Conservation (phyloP, 1,284 basidiomycete genomes). For the Ganoderma resinaceum region DNA sequence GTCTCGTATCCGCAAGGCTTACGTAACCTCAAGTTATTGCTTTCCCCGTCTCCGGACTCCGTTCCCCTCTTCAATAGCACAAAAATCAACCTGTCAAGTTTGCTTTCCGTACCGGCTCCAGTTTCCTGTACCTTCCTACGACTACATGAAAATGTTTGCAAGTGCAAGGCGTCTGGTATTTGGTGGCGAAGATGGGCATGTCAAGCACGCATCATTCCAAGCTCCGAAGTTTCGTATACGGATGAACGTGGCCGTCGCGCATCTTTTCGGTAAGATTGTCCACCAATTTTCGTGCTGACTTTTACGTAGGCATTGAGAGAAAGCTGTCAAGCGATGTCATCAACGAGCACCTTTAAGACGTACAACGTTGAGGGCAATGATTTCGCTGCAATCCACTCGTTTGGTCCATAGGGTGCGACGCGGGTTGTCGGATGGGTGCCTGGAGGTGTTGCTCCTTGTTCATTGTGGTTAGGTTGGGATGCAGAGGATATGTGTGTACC, state of each 20-base stretch:
- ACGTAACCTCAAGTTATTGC: slow-evolving; percentile 42
- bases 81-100: slow-evolving; percentile 55
- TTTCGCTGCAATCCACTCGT: neutral
- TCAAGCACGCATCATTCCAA: slow-evolving; percentile 9
- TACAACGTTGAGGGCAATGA: neutral
- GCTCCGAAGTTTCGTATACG: neutral
- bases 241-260: slow-evolving; percentile 8
- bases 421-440: neutral
- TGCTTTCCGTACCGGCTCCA: slow-evolving; percentile 40
- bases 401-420: neutral
- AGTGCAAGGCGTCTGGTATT: slow-evolving; percentile 33
- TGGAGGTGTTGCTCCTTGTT: neutral
- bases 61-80: slow-evolving; percentile 43
- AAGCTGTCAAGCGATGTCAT: neutral
- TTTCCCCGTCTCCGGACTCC: slow-evolving; percentile 39
- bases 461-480: neutral
- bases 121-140: slow-evolving; percentile 35
- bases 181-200: slow-evolving; percentile 16
- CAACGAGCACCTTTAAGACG: neutral
- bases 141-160: slow-evolving; percentile 37
- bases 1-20: slow-evolving; percentile 36
- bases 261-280: slow-evolving; percentile 5
- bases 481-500: neutral
- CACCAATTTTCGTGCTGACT: neutral
- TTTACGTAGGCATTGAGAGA: slow-evolving; percentile 3